Percentiles rank a stretch among this genome's conserved stretches.
Conservation (phyloP, 768 basidiomycete species). For the Lentinula boryana region DNA sequence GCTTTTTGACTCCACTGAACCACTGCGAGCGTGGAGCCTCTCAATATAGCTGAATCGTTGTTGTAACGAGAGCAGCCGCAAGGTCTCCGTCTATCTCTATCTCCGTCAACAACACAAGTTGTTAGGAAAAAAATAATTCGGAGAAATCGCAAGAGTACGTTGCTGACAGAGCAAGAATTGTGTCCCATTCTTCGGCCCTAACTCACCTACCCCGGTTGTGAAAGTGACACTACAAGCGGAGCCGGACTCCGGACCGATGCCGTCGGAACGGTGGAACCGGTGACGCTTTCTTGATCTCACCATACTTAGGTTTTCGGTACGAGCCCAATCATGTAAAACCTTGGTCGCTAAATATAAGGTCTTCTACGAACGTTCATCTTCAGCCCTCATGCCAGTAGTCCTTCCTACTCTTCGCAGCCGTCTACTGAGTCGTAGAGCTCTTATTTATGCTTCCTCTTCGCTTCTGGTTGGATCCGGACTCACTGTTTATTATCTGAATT, state of each 20-base stretch:
- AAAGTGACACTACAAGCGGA: neutral
- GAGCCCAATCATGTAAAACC: neutral
- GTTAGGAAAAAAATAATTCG: too few relatives aligned
- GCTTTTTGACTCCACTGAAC: too few relatives aligned
- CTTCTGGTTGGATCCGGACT: constrained; percentile 38
- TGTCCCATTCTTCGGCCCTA: too few relatives aligned
- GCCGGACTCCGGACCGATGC: neutral
- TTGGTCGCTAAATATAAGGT: neutral
- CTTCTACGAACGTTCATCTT: constrained; percentile 1
- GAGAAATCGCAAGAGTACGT: too few relatives aligned
- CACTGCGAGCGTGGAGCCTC: too few relatives aligned
- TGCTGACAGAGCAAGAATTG: too few relatives aligned
- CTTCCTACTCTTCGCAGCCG: constrained; percentile 1
- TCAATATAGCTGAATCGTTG: too few relatives aligned
- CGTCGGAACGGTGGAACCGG: neutral
- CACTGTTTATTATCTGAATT: constrained; percentile 69
- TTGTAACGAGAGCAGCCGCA: too few relatives aligned
- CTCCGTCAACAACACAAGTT: too few relatives aligned
- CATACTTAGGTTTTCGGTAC: neutral
- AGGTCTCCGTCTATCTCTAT: too few relatives aligned
- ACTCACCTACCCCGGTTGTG: too few relatives aligned
- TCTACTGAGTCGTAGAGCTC: neutral
- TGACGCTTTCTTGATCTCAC: neutral
- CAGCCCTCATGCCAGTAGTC: neutral
- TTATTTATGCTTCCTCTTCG: constrained; percentile 2